Evolutionary conservation across 768 basidiomycete genomes (phyloP).

Genomic region (Boletus subparvulus): DNA sequence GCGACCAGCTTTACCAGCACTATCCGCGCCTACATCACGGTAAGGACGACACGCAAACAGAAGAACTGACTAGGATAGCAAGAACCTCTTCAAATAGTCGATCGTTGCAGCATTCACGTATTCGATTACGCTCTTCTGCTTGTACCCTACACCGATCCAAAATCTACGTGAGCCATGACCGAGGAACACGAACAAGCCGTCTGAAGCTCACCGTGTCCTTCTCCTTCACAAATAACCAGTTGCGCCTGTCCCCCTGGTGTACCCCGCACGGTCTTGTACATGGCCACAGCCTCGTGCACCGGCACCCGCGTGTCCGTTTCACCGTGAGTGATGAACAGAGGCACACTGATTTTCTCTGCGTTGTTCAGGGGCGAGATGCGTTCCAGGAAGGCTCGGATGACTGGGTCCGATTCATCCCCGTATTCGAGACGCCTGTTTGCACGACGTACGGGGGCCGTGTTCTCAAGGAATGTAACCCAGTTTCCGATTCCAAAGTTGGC

Average conservation of each 20-base stretch:
- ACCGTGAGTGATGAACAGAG: slow-evolving; percentile 42
- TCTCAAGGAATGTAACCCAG: slow-evolving; percentile 43
- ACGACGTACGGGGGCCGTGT: slow-evolving; percentile 38
- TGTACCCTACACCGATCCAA: slow-evolving; percentile 34
- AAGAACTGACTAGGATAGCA: slow-evolving; percentile 21
- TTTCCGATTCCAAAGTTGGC: slow-evolving; percentile 42
- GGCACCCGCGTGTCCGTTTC: slow-evolving; percentile 42
- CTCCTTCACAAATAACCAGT: slow-evolving; percentile 40
- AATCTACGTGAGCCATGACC: slow-evolving; percentile 1
- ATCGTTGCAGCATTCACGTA: slow-evolving; percentile 41
- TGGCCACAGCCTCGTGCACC: slow-evolving; percentile 38
- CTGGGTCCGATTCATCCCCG: slow-evolving; percentile 40
- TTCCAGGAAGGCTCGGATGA: slow-evolving; percentile 38
- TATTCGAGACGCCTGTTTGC: slow-evolving; percentile 39
- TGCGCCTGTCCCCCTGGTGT: slow-evolving; percentile 30
- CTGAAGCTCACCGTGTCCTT: slow-evolving; percentile 40
- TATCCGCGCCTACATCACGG: background rate
- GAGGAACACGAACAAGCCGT: background rate
- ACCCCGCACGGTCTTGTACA: slow-evolving; percentile 36
- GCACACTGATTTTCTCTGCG: slow-evolving; percentile 36
- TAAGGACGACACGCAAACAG: slow-evolving; percentile 1
- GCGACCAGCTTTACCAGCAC: background rate
- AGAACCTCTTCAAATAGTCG: slow-evolving; percentile 37
- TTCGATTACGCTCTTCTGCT: slow-evolving; percentile 44
- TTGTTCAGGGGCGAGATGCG: slow-evolving; percentile 41